Evolutionary conservation across 192 early-diverging fungal species (phyloP), one percentile per base, ranked within the genome.

Genomic region (Coemansia sp.): DNA sequence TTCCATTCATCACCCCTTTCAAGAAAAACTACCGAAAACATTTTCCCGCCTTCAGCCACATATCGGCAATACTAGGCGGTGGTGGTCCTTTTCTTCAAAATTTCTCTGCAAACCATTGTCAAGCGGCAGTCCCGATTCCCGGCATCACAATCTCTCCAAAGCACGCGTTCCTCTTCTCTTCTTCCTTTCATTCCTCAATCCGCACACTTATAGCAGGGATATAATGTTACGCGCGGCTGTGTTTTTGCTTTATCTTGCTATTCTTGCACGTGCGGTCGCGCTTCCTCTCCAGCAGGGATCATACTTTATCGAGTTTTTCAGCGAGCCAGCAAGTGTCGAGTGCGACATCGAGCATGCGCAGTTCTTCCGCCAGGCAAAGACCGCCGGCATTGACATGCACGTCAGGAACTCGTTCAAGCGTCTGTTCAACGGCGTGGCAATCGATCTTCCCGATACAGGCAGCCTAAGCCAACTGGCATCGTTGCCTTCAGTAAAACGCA

Each of bases 361-460:
- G 36, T 76, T 77, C 36, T 49, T 22, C 33, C 43, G 63, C 48
- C 66, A 70, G 34, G 69, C 53, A 38, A 43, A 35, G 19, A 58
- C 55, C 2, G 62, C 69, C 15, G 80, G 80, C 9, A 59, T 82
- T 36, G 19, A 32, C 60, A 52, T 76, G 70, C 53, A 62, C 50
- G 70, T 62, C 11, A 59, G 73, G 19, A 73, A 76, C 53, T 59
- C 73, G 9, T 83, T 79, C 55, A 70, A 67, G 61, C 70, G 68
- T 19, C 64, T 83, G 61, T 80, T 83, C 65, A 79, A 79, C 53
- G 82, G 82, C 9, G 77, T 80, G 35, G 67, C 74, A 17, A 74
- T 83, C 35, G 70, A 76, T 29, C 63, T 83, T 10, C 68, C 70
- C 4, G 63, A 80, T 66, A 61, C 53, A 14, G 63, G 67, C 38